Evolutionary conservation across 2,329 filamentous ascomycete species (phyloP).

Genomic region (Laburnicola sp.): DNA sequence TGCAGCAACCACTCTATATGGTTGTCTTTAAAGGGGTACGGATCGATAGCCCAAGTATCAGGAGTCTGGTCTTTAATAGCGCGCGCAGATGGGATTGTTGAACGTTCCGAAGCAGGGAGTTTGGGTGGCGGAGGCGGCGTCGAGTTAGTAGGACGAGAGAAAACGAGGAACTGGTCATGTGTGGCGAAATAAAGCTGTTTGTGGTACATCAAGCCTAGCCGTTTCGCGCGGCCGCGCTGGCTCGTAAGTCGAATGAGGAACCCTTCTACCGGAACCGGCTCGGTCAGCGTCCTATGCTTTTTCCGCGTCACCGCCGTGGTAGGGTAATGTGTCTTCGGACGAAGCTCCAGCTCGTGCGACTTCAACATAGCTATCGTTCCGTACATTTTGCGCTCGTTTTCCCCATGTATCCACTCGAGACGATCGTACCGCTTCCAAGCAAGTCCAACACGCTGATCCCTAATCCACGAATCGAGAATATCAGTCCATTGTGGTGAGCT

Average conservation of each 20-base stretch:
- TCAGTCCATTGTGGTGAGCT: conserved; percentile 62
- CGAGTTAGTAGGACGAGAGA: conserved; percentile 63
- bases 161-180: conserved; percentile 65
- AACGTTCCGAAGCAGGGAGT: conserved; percentile 49
- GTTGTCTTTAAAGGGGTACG: conserved; percentile 59
- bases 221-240: conserved; percentile 61
- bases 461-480: conserved; percentile 62
- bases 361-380: conserved; percentile 68
- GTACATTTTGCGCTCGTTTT: conserved; percentile 69
- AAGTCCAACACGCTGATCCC: conserved; percentile 62
- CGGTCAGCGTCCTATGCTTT: conserved; percentile 52
- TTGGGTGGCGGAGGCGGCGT: conserved; percentile 61
- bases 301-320: conserved; percentile 51
- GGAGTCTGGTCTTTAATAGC: conserved; percentile 62
- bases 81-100: conserved; percentile 56
- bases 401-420: conserved; percentile 68
- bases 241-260: conserved; percentile 68
- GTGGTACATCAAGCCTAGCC: conserved; percentile 64
- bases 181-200: conserved; percentile 68
- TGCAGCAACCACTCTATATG: conserved; percentile 60
- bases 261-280: conserved; percentile 66
- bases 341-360: conserved; percentile 67
- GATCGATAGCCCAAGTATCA: conserved; percentile 63
- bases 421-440: conserved; percentile 72
- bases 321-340: conserved; percentile 67